Conservation (phyloP, 208 protist genomes). For the Trypanosoma rangeli region DNA sequence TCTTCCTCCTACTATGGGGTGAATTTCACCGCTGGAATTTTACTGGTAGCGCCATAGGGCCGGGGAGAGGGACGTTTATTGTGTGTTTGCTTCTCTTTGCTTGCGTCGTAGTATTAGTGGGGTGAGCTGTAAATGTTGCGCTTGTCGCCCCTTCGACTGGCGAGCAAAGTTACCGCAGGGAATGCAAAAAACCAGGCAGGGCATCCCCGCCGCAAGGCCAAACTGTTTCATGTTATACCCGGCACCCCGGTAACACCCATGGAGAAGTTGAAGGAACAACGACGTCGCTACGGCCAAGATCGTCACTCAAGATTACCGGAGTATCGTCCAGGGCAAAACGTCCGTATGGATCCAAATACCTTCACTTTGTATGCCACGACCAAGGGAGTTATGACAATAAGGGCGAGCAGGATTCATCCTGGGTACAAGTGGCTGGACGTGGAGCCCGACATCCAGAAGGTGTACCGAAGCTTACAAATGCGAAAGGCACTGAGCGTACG, state of each 20-base stretch:
- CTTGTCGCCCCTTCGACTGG: conserved; percentile 22
- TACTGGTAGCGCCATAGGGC: too few relatives aligned
- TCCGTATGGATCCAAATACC: conserved; percentile 79
- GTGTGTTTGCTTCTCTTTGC: too few relatives aligned
- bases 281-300: conserved; percentile 72
- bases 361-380: conserved; percentile 81
- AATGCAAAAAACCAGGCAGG: conserved; percentile 85
- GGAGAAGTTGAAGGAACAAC: conserved; percentile 84
- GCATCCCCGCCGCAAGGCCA: conserved; percentile 51
- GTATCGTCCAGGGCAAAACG: conserved; percentile 72
- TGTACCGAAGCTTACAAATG: conserved; percentile 61
- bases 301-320: conserved; percentile 72
- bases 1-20: too few relatives aligned
- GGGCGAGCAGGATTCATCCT: conserved; percentile 64
- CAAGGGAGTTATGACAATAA: conserved; percentile 80
- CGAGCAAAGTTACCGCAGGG: conserved; percentile 80
- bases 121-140: conserved; percentile 49
- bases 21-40: too few relatives aligned
- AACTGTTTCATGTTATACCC: conserved; percentile 75
- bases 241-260: conserved; percentile 73
- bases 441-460: conserved; percentile 86
- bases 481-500: conserved; percentile 43
- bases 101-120: too few relatives aligned
- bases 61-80: too few relatives aligned
- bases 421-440: conserved; percentile 84